phyloP scores from a whole-genome alignment of 495 filamentous ascomycete genomes.

The Daldinia childiae region DNA sequence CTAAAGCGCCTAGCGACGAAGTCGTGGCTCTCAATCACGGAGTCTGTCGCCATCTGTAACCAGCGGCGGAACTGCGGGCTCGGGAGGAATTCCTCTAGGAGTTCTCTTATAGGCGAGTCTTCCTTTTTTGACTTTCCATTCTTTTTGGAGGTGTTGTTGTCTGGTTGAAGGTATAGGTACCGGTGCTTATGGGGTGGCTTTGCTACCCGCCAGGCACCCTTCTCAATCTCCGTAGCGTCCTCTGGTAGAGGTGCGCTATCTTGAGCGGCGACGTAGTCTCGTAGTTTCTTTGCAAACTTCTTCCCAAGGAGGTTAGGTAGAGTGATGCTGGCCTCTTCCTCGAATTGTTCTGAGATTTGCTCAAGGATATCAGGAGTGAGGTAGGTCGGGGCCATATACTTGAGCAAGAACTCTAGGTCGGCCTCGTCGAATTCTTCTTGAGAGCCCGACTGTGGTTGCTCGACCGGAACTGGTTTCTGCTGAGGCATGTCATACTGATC shows the following conservation, averaged over 20 bases:
- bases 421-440: constrained; percentile 70
- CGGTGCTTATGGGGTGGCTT: constrained; percentile 95
- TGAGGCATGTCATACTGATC: constrained; percentile 87
- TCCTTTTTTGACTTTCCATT: constrained; percentile 27
- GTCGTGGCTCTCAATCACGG: constrained; percentile 70
- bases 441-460: constrained; percentile 54
- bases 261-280: constrained; percentile 71
- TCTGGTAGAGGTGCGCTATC: constrained; percentile 61
- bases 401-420: constrained; percentile 86
- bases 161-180: constrained; percentile 79
- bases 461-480: constrained; percentile 62
- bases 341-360: constrained; percentile 78
- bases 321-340: constrained; percentile 81
- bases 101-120: constrained; percentile 71
- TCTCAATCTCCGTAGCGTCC: constrained; percentile 66
- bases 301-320: constrained; percentile 78
- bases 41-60: constrained; percentile 81
- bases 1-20: constrained; percentile 85
- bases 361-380: constrained; percentile 94
- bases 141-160: constrained; percentile 17
- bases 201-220: constrained; percentile 75
- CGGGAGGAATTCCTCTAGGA: constrained; percentile 81
- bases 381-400: constrained; percentile 88
- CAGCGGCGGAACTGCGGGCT: constrained; percentile 90
- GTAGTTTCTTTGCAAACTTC: constrained; percentile 76